phyloP scores from a whole-genome alignment of 169 alveolate genomes.

The Cardiosporidium cionae region DNA sequence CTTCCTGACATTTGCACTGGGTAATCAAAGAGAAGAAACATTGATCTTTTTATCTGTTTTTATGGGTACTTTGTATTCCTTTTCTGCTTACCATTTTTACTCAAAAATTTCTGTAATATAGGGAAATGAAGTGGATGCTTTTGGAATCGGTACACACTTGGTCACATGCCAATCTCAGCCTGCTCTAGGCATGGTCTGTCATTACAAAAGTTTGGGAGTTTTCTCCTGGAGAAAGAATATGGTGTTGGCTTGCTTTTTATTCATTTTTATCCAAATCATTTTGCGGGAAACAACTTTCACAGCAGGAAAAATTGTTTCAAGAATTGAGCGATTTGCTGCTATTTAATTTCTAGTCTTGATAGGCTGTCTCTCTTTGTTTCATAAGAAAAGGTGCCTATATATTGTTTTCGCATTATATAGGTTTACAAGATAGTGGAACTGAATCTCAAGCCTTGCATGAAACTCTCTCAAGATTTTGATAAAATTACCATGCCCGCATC shows the following conservation, averaged over 20 bases:
- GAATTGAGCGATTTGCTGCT: neutral
- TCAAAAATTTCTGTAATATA: constrained; percentile 39
- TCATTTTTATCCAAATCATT: no score
- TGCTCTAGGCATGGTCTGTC: constrained; percentile 77
- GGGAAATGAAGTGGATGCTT: constrained; percentile 72
- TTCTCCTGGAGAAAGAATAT: no score
- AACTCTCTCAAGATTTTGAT: constrained; percentile 69
- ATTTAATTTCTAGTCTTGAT: neutral
- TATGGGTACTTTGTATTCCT: neutral
- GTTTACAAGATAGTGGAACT: constrained; percentile 80
- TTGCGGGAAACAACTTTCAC: no score
- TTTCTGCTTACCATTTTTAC: neutral
- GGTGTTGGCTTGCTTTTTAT: neutral
- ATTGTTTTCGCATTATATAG: constrained; percentile 9
- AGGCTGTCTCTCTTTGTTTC: neutral
- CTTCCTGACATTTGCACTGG: neutral
- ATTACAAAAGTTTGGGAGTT: no score
- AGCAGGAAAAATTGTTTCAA: no score
- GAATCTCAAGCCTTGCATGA: constrained; percentile 67
- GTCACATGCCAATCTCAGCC: constrained; percentile 87
- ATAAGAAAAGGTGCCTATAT: neutral
- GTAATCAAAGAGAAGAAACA: neutral
- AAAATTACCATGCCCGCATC: constrained; percentile 72
- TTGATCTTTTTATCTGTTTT: neutral
- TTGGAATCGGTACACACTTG: constrained; percentile 84